Evolutionary conservation across 2,329 filamentous ascomycete species (phyloP).

Genomic region (Fusarium bactridioides): DNA sequence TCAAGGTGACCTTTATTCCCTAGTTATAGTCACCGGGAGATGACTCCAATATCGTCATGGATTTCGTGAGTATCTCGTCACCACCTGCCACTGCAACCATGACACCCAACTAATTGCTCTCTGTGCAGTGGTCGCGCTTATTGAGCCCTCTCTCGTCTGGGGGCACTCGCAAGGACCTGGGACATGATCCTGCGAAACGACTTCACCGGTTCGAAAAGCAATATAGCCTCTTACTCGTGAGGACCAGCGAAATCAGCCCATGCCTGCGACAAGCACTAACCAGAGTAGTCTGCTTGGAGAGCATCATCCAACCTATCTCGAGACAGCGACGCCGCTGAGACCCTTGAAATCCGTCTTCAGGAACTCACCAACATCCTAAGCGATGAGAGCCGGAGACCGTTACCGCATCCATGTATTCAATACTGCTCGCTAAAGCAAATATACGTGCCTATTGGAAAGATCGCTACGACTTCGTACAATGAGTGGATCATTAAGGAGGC

Average conservation of each 20-base stretch:
- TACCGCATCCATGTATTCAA: slow-evolving; percentile 89
- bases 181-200: slow-evolving; percentile 69
- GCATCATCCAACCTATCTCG: slow-evolving; percentile 66
- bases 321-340: slow-evolving; percentile 69
- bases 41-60: slow-evolving; percentile 60
- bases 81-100: neutral
- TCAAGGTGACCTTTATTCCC: slow-evolving; percentile 21
- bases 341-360: slow-evolving; percentile 68
- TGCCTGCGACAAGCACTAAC: slow-evolving; percentile 15
- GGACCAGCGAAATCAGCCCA: slow-evolving; percentile 24
- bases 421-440: slow-evolving; percentile 88
- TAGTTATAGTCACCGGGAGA: slow-evolving; percentile 46
- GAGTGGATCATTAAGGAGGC: slow-evolving; percentile 86
- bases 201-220: slow-evolving; percentile 73
- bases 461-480: slow-evolving; percentile 84
- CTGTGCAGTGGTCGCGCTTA: slow-evolving; percentile 69
- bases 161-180: slow-evolving; percentile 64
- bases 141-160: slow-evolving; percentile 68
- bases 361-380: slow-evolving; percentile 76
- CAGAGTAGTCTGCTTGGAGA: slow-evolving; percentile 63
- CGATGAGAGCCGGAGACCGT: slow-evolving; percentile 87
- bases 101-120: slow-evolving; percentile 25
- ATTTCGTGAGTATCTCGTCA: slow-evolving; percentile 58
- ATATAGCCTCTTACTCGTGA: slow-evolving; percentile 68
- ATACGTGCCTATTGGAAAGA: slow-evolving; percentile 88